Conservation (phyloP, 371 early-diverging fungal species). For the Rhizomucor pusillus region DNA sequence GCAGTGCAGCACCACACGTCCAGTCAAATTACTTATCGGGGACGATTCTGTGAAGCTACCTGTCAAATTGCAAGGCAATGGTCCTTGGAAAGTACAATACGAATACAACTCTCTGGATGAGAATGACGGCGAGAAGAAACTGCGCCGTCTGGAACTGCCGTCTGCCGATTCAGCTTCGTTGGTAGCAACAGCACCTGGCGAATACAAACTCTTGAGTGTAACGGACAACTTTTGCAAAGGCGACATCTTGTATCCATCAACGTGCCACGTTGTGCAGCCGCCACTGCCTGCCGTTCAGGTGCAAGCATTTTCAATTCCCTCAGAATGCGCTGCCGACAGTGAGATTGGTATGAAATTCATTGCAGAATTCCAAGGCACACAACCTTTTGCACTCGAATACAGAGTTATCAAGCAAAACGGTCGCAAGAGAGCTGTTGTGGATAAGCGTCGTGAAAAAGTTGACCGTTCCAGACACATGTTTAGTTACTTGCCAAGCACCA, state of each 20-base stretch:
- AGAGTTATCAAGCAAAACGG: conserved; percentile 27
- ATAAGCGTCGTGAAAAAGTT: conserved; percentile 23
- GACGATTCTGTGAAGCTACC: conserved; percentile 26
- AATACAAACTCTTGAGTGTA: conserved; percentile 33
- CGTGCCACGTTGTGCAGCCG: conserved; percentile 44
- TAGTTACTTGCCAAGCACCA: conserved; percentile 36
- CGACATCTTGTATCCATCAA: conserved; percentile 37
- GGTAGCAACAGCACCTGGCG: conserved; percentile 30
- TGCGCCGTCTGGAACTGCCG: conserved; percentile 1
- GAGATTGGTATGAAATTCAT: conserved; percentile 49
- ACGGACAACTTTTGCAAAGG: conserved; percentile 38
- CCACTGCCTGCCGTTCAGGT: conserved; percentile 34
- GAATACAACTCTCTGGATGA: conserved; percentile 7
- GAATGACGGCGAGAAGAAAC: not conserved
- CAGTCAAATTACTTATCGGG: conserved; percentile 36
- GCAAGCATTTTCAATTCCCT: conserved; percentile 38
- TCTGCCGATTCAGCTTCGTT: conserved; percentile 9
- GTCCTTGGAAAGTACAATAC: conserved; percentile 33
- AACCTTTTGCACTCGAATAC: conserved; percentile 44
- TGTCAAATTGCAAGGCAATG: conserved; percentile 27
- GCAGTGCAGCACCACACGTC: conserved; percentile 31
- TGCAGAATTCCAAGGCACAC: conserved; percentile 37
- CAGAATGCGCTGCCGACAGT: conserved; percentile 42
- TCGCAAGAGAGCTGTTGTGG: conserved; percentile 21
- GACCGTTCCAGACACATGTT: conserved; percentile 45